Base-by-base conservation (phyloP, 768 basidiomycete genomes). In the Pleurotus tuoliensis region DNA sequence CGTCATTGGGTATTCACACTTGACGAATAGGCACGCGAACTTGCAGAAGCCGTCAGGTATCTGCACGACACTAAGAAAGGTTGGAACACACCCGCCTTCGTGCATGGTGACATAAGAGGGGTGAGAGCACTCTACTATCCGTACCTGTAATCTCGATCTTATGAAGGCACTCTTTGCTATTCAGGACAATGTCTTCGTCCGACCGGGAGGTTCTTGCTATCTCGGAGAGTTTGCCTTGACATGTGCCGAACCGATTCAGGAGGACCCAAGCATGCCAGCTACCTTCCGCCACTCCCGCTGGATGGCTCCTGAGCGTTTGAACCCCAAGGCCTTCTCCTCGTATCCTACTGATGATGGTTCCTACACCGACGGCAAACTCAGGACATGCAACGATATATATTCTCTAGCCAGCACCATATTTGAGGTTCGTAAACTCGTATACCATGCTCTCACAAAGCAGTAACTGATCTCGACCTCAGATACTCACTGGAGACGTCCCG, bases 191-290 rank as follows among this genome's bases (percentile, higher is more conserved):
- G 22, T 53, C 22, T 53, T 53, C 39, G 51, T 53, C 8, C 51
- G 51, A n/a, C 51, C 51, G 3, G 51, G 39, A 39, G 51, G 51
- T 24, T 53, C 51, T 37, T 53, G 51, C 9, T 53, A 43, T 24
- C 51, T 53, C 20, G 51, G 51, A n/a, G 51, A 53, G 38, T 53
- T 53, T 30, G 37, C 51, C 39, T 38, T 53, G 38, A 53, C 51
- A 24, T 53, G 51, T n/a, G 39, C 41, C 37, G 51, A 53, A n/a
- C 51, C 51, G 6, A n/a, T 53, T 39, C 39, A 53, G 15, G 8
- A 40, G 24, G 51, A 53, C 9, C 51, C 18, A 9, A 40, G 9
- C 51, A 53, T 41, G 39, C 51, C 51, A 8, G 51, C 51, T 12
- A 39, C 51, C 9, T 41, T 53, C 39, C n/a, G 41, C 24, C 39